Evolutionary conservation across 2,329 filamentous ascomycete genomes (phyloP), one percentile per base, ranked within the genome.

Genomic region (Aspergillus sp.): DNA sequence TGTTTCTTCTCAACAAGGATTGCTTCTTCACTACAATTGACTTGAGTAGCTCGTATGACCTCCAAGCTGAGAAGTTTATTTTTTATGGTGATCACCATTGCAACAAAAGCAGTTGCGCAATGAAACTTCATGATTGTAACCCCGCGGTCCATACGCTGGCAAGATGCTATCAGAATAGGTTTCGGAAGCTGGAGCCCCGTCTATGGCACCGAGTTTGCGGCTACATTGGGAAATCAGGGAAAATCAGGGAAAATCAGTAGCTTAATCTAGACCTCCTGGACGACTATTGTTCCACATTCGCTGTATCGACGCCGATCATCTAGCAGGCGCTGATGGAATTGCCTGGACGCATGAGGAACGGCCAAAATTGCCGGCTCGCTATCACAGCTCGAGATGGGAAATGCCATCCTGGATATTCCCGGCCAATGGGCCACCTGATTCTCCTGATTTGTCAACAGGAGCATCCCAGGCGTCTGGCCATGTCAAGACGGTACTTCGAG

Each of bases 181-280:
- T 45, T n/a, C 34, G 15, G 34, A 13, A 26, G 20, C 43, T 39
- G 44, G 6, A 11, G 18, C 12, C 18, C 5, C 20, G 39, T 36
- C 22, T 20, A 34, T 34, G 26, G 30, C 38, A 12, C 30, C 22
- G 49, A 26, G 32, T 41, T 24, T 49, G 20, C 6, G 43, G 32
- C 53, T 61, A 50, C 42, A 50, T 42, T 41, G 26, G 20, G 50
- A n/a, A n/a, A n/a, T n/a, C n/a, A n/a, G n/a, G n/a, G n/a, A 53
- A 58, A 53, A 52, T 43, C 49, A 41, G 26, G 17, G 50, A 53
- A 58, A 55, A 52, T 47, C 47, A 51, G 53, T 53, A 34, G 39
- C 24, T 42, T 38, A 39, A 43, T 49, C 55, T 55, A 48, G 50
- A 30, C 50, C 48, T 18, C 30, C n/a, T 22, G 17, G 24, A 38